Evolutionary conservation across 768 basidiomycete species (phyloP).

Genomic region (Grammothele lineata): DNA sequence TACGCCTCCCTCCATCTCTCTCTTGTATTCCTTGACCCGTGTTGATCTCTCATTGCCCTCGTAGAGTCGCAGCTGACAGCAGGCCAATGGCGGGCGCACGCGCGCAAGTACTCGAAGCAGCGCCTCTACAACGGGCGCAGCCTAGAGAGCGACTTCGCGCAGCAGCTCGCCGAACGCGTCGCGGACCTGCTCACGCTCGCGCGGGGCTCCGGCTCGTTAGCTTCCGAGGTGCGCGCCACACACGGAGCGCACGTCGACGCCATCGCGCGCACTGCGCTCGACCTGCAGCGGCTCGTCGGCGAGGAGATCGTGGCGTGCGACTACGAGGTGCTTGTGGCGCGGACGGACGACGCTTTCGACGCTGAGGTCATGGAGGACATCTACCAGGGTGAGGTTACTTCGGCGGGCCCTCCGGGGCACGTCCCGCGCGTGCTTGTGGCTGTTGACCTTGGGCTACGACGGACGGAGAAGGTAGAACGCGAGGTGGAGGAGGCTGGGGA

Average conservation of each 20-base stretch:
- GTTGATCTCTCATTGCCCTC: not conserved
- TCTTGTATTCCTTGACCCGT: not conserved
- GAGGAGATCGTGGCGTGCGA: conserved; percentile 14
- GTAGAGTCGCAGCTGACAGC: conserved; percentile 15
- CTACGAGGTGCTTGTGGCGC: conserved; percentile 11
- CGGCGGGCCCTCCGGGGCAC: conserved; percentile 8
- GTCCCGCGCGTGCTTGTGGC: conserved; percentile 30
- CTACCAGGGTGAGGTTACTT: conserved; percentile 11
- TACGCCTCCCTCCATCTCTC: not conserved
- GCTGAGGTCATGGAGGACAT: conserved; percentile 13
- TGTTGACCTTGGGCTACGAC: conserved; percentile 34
- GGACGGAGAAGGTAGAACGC: conserved; percentile 24
- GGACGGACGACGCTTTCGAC: conserved; percentile 10
- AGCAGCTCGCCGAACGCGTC: conserved; percentile 17
- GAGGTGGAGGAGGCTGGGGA: conserved; percentile 11
- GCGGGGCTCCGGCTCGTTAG: not conserved
- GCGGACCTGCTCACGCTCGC: conserved; percentile 15
- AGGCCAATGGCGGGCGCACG: conserved; percentile 16
- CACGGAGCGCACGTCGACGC: conserved; percentile 9
- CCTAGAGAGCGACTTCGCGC: conserved; percentile 16
- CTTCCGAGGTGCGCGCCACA: conserved; percentile 1
- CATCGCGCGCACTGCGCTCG: conserved; percentile 12
- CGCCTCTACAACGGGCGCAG: conserved; percentile 17
- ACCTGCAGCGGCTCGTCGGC: conserved; percentile 13
- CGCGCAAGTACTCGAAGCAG: conserved; percentile 17